Percentiles rank a stretch among this genome's conserved stretches.
Conservation (phyloP, 441 rosid species). For the Eutrema salsugineum region DNA sequence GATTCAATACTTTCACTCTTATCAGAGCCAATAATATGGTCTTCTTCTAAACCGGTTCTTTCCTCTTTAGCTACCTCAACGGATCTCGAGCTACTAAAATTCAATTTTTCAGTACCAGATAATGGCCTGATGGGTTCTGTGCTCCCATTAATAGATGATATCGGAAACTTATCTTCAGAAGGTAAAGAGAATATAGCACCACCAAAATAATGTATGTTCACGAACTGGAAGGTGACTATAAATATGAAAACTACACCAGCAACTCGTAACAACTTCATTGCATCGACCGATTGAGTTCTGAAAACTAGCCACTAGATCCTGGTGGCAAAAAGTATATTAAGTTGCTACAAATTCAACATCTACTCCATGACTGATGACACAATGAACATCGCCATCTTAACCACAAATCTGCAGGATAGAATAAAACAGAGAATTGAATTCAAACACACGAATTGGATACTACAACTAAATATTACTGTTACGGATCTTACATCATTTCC, state of each 20-base stretch:
- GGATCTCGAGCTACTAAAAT: slow-evolving; percentile 23
- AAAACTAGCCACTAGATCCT: background rate
- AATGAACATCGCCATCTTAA: background rate
- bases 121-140: slow-evolving; percentile 3
- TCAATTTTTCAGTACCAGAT: background rate
- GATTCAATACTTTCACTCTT: slow-evolving; percentile 1
- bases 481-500: background rate
- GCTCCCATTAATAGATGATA: slow-evolving; percentile 21
- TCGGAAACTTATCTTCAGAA: slow-evolving; percentile 31
- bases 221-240: slow-evolving; percentile 36
- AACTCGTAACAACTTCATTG: slow-evolving; percentile 39
- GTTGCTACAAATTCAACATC: slow-evolving; percentile 3
- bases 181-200: slow-evolving; percentile 32
- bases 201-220: slow-evolving; percentile 42
- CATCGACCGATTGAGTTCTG: slow-evolving; percentile 1
- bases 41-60: slow-evolving; percentile 22
- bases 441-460: slow-evolving; percentile 7
- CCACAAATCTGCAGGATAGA: slow-evolving; percentile 13
- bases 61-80: slow-evolving; percentile 19
- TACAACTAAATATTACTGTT: background rate
- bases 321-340: background rate
- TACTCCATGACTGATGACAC: background rate
- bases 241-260: slow-evolving; percentile 33
- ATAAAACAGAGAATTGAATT: background rate
- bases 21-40: slow-evolving; percentile 7